Evolutionary conservation across 2,329 filamentous ascomycete species (phyloP).

Genomic region (Rhynchosporium secalis): DNA sequence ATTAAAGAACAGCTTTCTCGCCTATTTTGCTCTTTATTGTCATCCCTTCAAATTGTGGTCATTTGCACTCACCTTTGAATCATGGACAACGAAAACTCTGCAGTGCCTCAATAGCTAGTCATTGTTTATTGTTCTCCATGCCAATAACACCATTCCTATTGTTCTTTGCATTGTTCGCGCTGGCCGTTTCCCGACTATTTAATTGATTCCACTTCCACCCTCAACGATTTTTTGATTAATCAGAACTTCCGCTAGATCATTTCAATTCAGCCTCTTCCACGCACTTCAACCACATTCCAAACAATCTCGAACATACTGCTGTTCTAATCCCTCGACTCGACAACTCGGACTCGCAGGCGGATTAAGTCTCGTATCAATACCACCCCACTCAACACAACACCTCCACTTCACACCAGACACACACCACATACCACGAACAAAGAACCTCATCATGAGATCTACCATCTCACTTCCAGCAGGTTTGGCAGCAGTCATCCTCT

Average conservation of each 20-base stretch:
- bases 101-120: constrained; percentile 23
- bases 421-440: background rate
- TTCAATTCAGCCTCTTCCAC: constrained; percentile 13
- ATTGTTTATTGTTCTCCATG: constrained; percentile 24
- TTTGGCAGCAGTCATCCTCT: constrained; percentile 26
- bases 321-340: background rate
- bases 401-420: background rate
- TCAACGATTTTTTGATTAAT: constrained; percentile 5
- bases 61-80: constrained; percentile 21
- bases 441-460: constrained; percentile 20
- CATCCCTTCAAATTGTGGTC: constrained; percentile 22
- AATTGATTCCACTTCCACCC: constrained; percentile 1
- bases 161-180: constrained; percentile 29
- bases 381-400: background rate
- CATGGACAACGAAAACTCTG: constrained; percentile 26
- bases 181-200: constrained; percentile 25
- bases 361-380: background rate
- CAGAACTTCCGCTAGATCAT: constrained; percentile 6
- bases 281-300: constrained; percentile 9
- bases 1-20: constrained; percentile 14
- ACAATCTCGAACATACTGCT: constrained; percentile 3
- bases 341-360: constrained; percentile 18
- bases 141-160: constrained; percentile 22
- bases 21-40: constrained; percentile 28
- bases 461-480: constrained; percentile 14